Base-by-base conservation (phyloP, 1,284 basidiomycete species). In the Trichosporon asahii region DNA sequence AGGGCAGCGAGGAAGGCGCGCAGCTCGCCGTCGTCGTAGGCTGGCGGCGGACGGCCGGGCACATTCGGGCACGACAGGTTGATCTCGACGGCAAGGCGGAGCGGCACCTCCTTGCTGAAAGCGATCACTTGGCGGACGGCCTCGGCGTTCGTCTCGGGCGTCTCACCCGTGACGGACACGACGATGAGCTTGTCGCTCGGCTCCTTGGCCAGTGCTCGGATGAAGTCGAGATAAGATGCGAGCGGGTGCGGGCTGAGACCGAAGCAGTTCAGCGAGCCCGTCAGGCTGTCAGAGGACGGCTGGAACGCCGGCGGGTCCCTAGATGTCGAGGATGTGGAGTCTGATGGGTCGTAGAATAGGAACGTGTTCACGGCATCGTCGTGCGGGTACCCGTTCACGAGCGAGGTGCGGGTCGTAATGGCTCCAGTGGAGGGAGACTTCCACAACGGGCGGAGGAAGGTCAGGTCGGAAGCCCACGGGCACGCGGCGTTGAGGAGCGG, bases 21-120 rank as follows among this genome's bases (percentile, higher is more conserved):
- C 2, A 73, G 72, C 61, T 71, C 69, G n/a, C 29, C 53, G 12
- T 66, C 68, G n/a, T 73, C 66, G 68, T 71, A 73, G 14, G 72
- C 72, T 0, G 72, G 72, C 15, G 72, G 72, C 9, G 72, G 72
- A 49, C 65, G 67, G 57, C 68, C 70, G 6, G 72, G 72, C 12
- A 73, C 72, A 44, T 73, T 73, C 6, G 72, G 72, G 60, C 72
- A 73, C 9, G 66, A 68, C 7, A 73, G 70, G 66, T 73, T 73
- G 60, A 73, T 67, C 64, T 73, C 72, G 31, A 73, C 66, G 0
- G 72, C 72, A 4, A 73, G 57, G 6, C 66, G 66, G 25, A 66
- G 40, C 8, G 8, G 23, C 0, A 69, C n/a, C 25, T 67, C 35
- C 1, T 12, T 3, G 3, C 40, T 33, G 14, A 57, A 15, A 12